Percentiles rank a stretch among this genome's conserved stretches.
phyloP scores from a whole-genome alignment of 2,329 filamentous ascomycete species.

The Teratosphaeria zuluensis region DNA sequence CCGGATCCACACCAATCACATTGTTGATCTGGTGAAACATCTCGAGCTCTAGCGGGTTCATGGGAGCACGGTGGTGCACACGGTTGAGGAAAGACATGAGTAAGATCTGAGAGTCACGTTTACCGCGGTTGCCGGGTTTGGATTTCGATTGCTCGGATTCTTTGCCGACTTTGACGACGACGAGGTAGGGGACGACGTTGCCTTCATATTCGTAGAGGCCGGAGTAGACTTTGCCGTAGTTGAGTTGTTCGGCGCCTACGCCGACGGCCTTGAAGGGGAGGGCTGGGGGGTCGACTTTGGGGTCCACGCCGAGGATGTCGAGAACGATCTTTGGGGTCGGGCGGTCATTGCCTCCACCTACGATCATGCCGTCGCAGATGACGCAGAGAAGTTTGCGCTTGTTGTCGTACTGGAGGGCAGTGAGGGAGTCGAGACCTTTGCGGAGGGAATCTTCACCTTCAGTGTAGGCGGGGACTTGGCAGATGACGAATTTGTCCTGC shows the following conservation, averaged over 20 bases:
- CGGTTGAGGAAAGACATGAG: slow-evolving; percentile 97
- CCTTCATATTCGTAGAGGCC: slow-evolving; percentile 96
- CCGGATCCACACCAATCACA: slow-evolving; percentile 93
- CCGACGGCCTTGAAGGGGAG: slow-evolving; percentile 92
- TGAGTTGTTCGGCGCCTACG: slow-evolving; percentile 79
- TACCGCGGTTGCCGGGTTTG: slow-evolving; percentile 95
- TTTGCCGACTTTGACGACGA: slow-evolving; percentile 94
- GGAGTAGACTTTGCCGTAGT: slow-evolving; percentile 97
- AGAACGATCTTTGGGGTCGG: slow-evolving; percentile 96
- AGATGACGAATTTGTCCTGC: slow-evolving; percentile 98
- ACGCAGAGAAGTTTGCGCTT: slow-evolving; percentile 95
- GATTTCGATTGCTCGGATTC: slow-evolving; percentile 84
- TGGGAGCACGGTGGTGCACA: slow-evolving; percentile 84
- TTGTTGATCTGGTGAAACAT: slow-evolving; percentile 99
- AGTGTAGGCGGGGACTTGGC: slow-evolving; percentile 94
- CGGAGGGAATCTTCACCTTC: slow-evolving; percentile 93
- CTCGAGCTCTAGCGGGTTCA: slow-evolving; percentile 92
- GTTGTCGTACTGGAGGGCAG: slow-evolving; percentile 92
- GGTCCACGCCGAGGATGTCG: slow-evolving; percentile 93
- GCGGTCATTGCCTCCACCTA: slow-evolving; percentile 89
- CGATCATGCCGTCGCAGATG: slow-evolving; percentile 94
- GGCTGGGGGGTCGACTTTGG: slow-evolving; percentile 89
- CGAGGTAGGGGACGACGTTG: slow-evolving; percentile 92
- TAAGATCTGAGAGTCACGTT: slow-evolving; percentile 93
- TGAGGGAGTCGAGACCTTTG: slow-evolving; percentile 88